Evolutionary conservation across 345 rosid species (phyloP), one percentile per base, ranked within the genome.

Genomic region (Citrus mangshanensis): DNA sequence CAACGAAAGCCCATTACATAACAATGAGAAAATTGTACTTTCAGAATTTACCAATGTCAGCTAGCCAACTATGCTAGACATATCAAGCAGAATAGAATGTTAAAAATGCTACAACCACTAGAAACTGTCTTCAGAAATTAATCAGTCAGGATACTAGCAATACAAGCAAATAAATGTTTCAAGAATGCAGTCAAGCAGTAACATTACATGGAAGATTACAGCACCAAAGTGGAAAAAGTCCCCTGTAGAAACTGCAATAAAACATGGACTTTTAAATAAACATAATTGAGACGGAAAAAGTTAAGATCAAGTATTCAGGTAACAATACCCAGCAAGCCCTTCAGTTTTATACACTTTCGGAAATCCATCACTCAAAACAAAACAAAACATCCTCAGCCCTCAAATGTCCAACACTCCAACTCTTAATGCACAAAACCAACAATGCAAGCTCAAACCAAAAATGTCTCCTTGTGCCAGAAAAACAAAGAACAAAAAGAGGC

Each of bases 301-400:
- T 16, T 32, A 42, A 74, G 24, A 62, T 72, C 34, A 68, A 77
- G 59, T 66, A 64, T 78, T 27, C 10, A 56, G 34, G 30, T 42
- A 51, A 65, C 69, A 38, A 46, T 85, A 92, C 93, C 96, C 96
- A 21, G 79, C 21, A 46, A 88, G 69, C 28, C 93, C 93, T 83
- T 90, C 90, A 61, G 92, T 79, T 61, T 70, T 81, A 51, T 89
- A 84, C 42, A 89, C 73, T 77, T 86, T 91, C 0, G 93, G 92
- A 58, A 91, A 82, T 38, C 95, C 93, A 66, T 90, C 92, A 51
- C 28, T 66, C 77, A 92, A 80, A 66, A n/a, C n/a, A n/a, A n/a
- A n/a, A n/a, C n/a, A n/a, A n/a, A n/a, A n/a, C n/a, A n/a, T n/a
- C n/a, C n/a, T n/a, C n/a, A n/a, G n/a, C n/a, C n/a, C n/a, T n/a